Percentiles rank a stretch among this genome's conserved stretches.
Conservation (phyloP, 768 basidiomycete genomes). For the Austroboletus festivus region DNA sequence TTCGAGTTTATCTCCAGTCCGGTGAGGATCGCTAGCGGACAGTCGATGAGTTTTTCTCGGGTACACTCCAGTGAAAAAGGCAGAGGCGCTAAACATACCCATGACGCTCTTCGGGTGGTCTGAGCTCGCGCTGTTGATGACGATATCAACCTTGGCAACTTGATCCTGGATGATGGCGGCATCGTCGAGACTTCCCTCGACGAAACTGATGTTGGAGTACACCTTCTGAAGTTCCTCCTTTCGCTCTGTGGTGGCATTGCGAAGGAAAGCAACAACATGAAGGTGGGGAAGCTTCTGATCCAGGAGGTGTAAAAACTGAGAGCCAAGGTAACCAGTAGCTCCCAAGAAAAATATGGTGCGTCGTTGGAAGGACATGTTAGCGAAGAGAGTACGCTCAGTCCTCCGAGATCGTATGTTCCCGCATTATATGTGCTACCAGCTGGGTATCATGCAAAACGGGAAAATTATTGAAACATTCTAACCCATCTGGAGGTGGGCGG, state of each 20-base stretch:
- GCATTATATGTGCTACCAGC: background rate
- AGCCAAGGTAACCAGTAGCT: conserved; percentile 44
- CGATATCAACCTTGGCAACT: conserved; percentile 35
- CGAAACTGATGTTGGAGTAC: conserved; percentile 33
- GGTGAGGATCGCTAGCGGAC: conserved; percentile 35
- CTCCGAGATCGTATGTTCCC: background rate
- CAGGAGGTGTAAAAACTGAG: conserved; percentile 36
- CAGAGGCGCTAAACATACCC: conserved; percentile 20
- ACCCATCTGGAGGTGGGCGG: background rate
- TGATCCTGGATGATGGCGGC: conserved; percentile 34
- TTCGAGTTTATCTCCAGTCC: conserved; percentile 38
- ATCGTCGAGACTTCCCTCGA: conserved; percentile 41
- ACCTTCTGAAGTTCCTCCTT: conserved; percentile 29
- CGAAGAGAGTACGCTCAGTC: background rate
- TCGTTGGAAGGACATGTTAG: conserved; percentile 10
- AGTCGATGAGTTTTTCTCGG: no score
- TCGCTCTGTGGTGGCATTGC: conserved; percentile 31
- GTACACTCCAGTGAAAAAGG: no score
- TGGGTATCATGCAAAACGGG: background rate
- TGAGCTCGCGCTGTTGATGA: conserved; percentile 41
- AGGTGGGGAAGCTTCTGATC: conserved; percentile 32
- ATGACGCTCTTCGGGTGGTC: conserved; percentile 36
- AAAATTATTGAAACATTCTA: background rate
- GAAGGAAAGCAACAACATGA: conserved; percentile 37
- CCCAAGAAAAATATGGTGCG: conserved; percentile 40